Base-by-base conservation (phyloP, 2,329 filamentous ascomycete species). In the Colletotrichum somersetense region DNA sequence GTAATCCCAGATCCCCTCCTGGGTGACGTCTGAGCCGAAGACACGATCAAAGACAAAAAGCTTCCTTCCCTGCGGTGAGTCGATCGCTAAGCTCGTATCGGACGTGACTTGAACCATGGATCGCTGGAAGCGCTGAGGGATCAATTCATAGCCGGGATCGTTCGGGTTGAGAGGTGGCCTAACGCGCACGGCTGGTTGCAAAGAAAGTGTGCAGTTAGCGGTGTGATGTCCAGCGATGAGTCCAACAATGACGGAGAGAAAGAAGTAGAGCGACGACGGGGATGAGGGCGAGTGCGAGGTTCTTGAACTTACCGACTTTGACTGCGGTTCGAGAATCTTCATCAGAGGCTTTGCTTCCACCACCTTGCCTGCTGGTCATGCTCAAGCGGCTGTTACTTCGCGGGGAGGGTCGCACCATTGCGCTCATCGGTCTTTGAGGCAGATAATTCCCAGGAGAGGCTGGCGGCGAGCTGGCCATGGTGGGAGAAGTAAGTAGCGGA, bases 11-110 rank as follows among this genome's bases (percentile, higher is more conserved):
- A 99, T 85, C 58, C 95, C 96, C 75, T 96, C 93, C 81, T 99
- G 96, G 72, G 89, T 88, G 10, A 95, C 88, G 2, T 96, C 92
- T 77, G 95, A 91, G 42, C 91, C 89, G 79, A 99, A 99, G 6
- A 99, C 95, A 73, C 95, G 92, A 83, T 99, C 96, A 80, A 99
- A 99, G 26, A 98, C 92, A 79, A 99, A 99, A 4, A 98, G 87
- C 80, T 98, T 98, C 79, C 93, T 93, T 62, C 96, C 96, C 79
- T 97, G 95, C 0, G 95, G 92, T 2, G 95, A 93, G 79, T 98
- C 96, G 76, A 99, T 94, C 33, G 93, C 88, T 61, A 99, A 85
- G 79, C 89, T 97, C 8, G 94, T 98, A 56, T 93, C 88, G 20
- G 94, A 94, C 14, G 92, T 95, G 72, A 96, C 93, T 75, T 98